A percentile compares a stretch with the other conserved stretches of the same genome.
These are phyloP conservation scores for Gracilaria gracilis DNA, from an alignment of 23 red algal genomes.

Conservation along the genomic window DNA sequence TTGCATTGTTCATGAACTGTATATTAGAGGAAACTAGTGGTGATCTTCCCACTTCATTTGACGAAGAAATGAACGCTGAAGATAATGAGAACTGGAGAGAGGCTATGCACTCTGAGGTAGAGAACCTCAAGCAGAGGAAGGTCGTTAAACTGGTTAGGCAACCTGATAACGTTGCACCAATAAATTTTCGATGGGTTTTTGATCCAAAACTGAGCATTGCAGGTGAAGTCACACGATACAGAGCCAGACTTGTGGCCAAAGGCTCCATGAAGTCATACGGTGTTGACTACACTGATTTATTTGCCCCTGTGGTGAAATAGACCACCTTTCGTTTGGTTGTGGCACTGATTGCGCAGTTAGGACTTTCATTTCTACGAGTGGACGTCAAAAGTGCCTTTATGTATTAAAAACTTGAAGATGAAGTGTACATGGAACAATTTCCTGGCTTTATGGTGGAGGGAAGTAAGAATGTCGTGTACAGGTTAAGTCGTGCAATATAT, in stretches of 20 bases:
- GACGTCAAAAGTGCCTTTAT: slow-evolving; percentile 41
- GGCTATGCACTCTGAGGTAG: neutral
- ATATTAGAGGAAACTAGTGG: neutral
- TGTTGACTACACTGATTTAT: slow-evolving; percentile 42
- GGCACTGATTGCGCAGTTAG: neutral
- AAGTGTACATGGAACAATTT: slow-evolving; percentile 27
- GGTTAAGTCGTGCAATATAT: slow-evolving; percentile 29
- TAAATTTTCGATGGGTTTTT: slow-evolving; percentile 30
- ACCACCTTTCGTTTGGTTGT: slow-evolving; percentile 10
- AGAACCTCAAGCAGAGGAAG: neutral
- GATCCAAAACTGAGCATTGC: slow-evolving; percentile 14
- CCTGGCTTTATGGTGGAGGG: neutral
- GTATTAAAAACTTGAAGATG: slow-evolving; percentile 19
- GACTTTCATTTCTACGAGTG: slow-evolving; percentile 5
- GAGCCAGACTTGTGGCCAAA: slow-evolving; percentile 61
- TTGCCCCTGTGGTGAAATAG: slow-evolving; percentile 50
- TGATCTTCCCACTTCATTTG: neutral
- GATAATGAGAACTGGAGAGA: neutral
- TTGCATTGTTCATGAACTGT: neutral
- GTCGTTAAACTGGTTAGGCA: neutral
- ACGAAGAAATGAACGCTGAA: neutral
- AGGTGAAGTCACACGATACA: slow-evolving; percentile 21
- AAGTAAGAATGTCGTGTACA: neutral
- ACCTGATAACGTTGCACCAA: neutral
- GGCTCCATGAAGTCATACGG: slow-evolving; percentile 46